These are phyloP conservation scores for Elaeagnus macrophylla DNA, from an alignment of 306 rosid species.

Conservation along the genomic window DNA sequence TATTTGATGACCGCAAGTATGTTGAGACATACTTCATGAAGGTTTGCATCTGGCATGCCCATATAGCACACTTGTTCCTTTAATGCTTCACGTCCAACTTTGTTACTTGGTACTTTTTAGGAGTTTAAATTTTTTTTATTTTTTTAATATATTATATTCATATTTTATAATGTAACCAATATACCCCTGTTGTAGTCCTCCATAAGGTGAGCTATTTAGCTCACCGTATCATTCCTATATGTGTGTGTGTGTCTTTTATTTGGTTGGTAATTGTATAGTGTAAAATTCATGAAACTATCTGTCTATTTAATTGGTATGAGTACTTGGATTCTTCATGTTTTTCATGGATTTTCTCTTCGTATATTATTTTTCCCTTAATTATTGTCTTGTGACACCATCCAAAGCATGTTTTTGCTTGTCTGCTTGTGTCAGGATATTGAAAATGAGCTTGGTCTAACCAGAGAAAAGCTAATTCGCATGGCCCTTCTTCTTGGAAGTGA, in stretches of 20 bases:
- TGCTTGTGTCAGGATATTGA: slow-evolving; percentile 64
- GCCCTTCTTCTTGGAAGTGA: slow-evolving; percentile 95
- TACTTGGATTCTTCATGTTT: too few relatives aligned
- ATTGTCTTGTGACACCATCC: not conserved
- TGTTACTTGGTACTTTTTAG: not conserved
- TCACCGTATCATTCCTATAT: too few relatives aligned
- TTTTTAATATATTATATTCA: too few relatives aligned
- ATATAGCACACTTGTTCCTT: slow-evolving; percentile 5
- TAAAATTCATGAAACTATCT: too few relatives aligned
- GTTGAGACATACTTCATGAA: slow-evolving; percentile 92
- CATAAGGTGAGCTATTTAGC: too few relatives aligned
- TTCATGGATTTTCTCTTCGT: too few relatives aligned
- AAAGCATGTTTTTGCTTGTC: slow-evolving; percentile 3
- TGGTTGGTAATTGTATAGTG: not conserved
- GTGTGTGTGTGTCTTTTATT: not conserved
- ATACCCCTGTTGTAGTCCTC: not conserved
- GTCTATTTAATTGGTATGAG: too few relatives aligned
- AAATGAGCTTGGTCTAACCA: slow-evolving; percentile 78
- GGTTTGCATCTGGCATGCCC: slow-evolving; percentile 28
- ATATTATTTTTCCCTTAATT: too few relatives aligned
- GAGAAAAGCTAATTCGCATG: slow-evolving; percentile 75
- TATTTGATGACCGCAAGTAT: slow-evolving; percentile 93
- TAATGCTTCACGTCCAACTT: not conserved
- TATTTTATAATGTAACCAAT: not conserved
- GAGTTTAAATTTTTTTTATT: too few relatives aligned